phyloP scores from a whole-genome alignment of 768 basidiomycete genomes.

The Russula abietina region DNA sequence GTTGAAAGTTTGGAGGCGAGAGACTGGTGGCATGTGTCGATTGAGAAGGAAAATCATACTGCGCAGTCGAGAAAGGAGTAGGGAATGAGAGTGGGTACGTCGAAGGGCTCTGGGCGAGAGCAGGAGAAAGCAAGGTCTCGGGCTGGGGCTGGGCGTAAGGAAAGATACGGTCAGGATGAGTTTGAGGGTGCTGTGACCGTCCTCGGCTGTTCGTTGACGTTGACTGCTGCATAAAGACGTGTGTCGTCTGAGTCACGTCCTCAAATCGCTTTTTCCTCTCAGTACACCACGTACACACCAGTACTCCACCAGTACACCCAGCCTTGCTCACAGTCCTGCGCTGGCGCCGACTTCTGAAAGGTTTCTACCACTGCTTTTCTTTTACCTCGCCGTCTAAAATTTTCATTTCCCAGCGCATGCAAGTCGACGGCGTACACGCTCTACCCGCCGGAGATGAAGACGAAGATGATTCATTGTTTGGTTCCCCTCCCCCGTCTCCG shows the following conservation, averaged over 20 bases:
- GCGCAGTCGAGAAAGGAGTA: constrained; percentile 5
- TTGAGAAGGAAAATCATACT: neutral
- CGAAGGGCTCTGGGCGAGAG: neutral
- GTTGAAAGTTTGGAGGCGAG: constrained; percentile 14
- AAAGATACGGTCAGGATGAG: neutral
- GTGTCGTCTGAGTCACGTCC: neutral
- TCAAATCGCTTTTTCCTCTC: neutral
- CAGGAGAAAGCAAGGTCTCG: neutral
- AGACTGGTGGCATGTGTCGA: neutral
- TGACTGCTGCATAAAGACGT: neutral
- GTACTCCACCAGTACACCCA: neutral
- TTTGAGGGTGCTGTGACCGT: constrained; percentile 6
- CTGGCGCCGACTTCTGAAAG: constrained; percentile 15
- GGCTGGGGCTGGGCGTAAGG: neutral
- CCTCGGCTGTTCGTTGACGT: constrained; percentile 6
- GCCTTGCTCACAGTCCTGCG: neutral
- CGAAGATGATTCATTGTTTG: constrained; percentile 64
- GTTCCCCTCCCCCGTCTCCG: constrained; percentile 68
- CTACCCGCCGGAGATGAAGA: constrained; percentile 23
- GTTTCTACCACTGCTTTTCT: constrained; percentile 2
- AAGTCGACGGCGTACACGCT: constrained; percentile 17
- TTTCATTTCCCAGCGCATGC: constrained; percentile 25
- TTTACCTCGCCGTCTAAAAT: neutral
- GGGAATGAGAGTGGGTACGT: neutral
- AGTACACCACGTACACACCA: too few species aligned